phyloP scores from a whole-genome alignment of 1,284 basidiomycete genomes.

The Apiotrichum domesticum region DNA sequence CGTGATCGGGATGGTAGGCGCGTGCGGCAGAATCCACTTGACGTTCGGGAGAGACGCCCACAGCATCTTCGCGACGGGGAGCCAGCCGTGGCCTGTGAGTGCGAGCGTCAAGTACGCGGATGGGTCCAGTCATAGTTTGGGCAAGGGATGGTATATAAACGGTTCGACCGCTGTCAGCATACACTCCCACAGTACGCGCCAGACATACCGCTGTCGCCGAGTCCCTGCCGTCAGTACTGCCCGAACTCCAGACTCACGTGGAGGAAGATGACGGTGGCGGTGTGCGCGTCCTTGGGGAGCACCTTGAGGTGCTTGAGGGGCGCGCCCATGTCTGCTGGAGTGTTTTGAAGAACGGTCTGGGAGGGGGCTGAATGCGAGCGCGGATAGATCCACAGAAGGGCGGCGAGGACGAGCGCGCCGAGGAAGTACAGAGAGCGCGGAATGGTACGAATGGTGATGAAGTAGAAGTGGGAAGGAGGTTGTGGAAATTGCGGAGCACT shows the following conservation, averaged over 20 bases:
- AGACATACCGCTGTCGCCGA: constrained; percentile 38
- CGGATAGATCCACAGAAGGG: too few relatives aligned
- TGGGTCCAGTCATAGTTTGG: neutral
- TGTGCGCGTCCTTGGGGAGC: constrained; percentile 53
- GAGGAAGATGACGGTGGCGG: constrained; percentile 79
- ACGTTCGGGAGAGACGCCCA: constrained; percentile 59
- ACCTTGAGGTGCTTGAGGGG: constrained; percentile 42
- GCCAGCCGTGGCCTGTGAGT: constrained; percentile 60
- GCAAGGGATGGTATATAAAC: too few relatives aligned
- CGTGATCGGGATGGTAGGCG: constrained; percentile 53
- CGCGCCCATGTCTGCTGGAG: constrained; percentile 27
- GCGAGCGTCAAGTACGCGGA: neutral
- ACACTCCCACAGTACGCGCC: neutral
- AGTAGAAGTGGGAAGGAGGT: too few relatives aligned
- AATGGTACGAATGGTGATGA: neutral
- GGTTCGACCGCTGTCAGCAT: neutral
- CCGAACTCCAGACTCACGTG: constrained; percentile 57
- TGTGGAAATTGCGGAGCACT: too few relatives aligned
- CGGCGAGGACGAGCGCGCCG: neutral
- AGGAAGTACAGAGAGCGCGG: neutral
- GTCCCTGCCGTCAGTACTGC: constrained; percentile 23
- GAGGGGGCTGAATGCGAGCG: too few relatives aligned
- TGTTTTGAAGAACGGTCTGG: too few relatives aligned
- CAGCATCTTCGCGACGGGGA: constrained; percentile 65
- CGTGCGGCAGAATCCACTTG: constrained; percentile 76